Conservation (phyloP, 1,284 basidiomycete genomes). For the Cryptococcus sp. region DNA sequence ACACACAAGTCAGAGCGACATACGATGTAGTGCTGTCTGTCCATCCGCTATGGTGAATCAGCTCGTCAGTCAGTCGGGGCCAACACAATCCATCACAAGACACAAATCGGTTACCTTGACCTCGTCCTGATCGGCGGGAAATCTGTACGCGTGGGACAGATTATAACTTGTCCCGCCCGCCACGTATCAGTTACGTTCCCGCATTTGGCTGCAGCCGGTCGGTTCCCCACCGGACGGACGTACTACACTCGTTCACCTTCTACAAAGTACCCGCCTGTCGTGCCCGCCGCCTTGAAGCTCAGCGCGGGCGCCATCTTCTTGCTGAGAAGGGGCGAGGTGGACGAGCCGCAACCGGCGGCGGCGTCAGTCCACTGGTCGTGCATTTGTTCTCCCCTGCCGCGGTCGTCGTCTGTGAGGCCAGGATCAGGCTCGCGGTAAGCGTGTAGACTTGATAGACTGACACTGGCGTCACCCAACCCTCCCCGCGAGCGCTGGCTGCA, state of each 20-base stretch:
- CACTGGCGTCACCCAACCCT: neutral
- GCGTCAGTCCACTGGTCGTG: neutral
- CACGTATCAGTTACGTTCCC: neutral
- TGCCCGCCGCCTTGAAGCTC: too few relatives aligned
- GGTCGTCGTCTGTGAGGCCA: neutral
- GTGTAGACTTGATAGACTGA: neutral
- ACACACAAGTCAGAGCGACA: neutral
- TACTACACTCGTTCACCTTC: slow-evolving; percentile 8
- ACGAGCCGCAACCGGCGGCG: neutral
- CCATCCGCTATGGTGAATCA: slow-evolving; percentile 13
- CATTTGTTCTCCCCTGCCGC: neutral
- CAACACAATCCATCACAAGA: neutral
- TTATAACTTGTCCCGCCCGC: slow-evolving; percentile 11
- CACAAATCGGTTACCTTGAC: slow-evolving; percentile 12
- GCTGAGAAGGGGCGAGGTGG: slow-evolving; percentile 4
- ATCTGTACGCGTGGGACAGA: slow-evolving; percentile 15
- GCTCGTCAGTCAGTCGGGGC: neutral
- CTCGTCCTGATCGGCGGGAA: slow-evolving; percentile 24
- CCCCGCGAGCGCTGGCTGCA: neutral
- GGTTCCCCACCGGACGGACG: neutral
- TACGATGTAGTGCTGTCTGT: slow-evolving; percentile 20
- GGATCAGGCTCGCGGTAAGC: neutral
- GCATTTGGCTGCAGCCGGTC: too few relatives aligned
- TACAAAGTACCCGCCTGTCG: slow-evolving; percentile 2
- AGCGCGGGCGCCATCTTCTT: neutral